These are phyloP conservation scores for Prosopis cineraria DNA, from an alignment of 306 rosid species.

Conservation along the genomic window DNA sequence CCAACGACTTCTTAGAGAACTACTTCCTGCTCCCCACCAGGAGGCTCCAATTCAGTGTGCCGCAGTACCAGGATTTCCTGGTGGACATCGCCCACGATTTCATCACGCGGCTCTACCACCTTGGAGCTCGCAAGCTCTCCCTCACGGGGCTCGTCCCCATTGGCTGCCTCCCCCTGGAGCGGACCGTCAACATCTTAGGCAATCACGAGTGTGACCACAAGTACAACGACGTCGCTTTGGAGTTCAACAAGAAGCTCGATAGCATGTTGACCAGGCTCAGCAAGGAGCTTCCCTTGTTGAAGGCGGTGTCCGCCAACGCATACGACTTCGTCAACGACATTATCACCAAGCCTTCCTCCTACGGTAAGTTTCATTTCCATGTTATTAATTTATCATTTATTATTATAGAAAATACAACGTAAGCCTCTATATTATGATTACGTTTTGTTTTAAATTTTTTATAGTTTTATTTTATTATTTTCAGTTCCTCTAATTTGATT, in stretches of 20 bases:
- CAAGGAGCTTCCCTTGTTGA: neutral
- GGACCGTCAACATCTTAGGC: neutral
- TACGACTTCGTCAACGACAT: neutral
- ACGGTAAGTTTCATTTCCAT: neutral
- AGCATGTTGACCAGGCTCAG: neutral
- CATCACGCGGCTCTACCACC: neutral
- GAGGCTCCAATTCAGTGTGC: slow-evolving; percentile 24
- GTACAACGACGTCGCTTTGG: slow-evolving; percentile 19
- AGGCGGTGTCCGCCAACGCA: neutral
- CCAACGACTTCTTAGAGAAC: slow-evolving; percentile 50
- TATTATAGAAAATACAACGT: no score
- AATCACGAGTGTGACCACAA: neutral
- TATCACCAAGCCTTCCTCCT: neutral
- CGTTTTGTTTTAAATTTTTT: no score
- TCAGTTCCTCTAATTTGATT: no score
- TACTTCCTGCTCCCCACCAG: slow-evolving; percentile 37
- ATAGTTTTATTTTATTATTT: no score
- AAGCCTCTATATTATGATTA: no score
- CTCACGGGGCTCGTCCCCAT: slow-evolving; percentile 6
- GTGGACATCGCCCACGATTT: neutral
- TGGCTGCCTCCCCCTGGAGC: slow-evolving; percentile 12
- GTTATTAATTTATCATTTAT: no score
- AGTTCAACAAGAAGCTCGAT: neutral
- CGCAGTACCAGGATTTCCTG: slow-evolving; percentile 38
- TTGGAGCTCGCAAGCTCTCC: neutral